Conservation (phyloP, 495 filamentous ascomycete genomes). For the Acidiella bohemica region DNA sequence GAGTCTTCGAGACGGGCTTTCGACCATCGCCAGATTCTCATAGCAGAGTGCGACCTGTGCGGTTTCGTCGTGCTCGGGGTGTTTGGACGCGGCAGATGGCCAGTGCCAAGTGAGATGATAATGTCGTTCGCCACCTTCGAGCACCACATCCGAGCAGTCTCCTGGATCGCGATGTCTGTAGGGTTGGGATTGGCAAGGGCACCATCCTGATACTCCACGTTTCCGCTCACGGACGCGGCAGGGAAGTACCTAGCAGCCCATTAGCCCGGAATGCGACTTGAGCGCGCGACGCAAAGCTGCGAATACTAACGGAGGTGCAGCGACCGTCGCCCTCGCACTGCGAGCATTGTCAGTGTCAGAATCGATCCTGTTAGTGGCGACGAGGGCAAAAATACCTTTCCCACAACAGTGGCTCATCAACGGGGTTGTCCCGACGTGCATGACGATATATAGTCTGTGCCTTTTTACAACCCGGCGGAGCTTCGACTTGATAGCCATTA, state of each 20-base stretch:
- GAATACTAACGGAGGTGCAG: background rate
- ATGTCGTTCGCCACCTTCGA: background rate
- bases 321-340: background rate
- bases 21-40: background rate
- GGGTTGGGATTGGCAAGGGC: slow-evolving; percentile 28
- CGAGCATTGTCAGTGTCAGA: background rate
- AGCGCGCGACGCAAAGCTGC: background rate
- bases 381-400: background rate
- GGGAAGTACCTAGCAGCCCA: slow-evolving; percentile 1
- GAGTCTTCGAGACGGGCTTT: background rate
- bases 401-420: background rate
- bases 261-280: no score
- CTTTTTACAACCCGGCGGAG: background rate
- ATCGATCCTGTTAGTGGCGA: background rate
- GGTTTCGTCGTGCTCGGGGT: background rate
- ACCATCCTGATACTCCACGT: slow-evolving; percentile 26
- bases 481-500: background rate
- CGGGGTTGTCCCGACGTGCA: background rate
- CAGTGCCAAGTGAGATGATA: no score
- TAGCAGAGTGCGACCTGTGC: background rate
- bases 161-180: slow-evolving; percentile 24
- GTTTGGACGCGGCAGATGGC: background rate
- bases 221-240: background rate
- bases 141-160: slow-evolving; percentile 20
- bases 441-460: background rate